Evolutionary conservation across 306 rosid species (phyloP).

Genomic region (Spatholobus suberectus): DNA sequence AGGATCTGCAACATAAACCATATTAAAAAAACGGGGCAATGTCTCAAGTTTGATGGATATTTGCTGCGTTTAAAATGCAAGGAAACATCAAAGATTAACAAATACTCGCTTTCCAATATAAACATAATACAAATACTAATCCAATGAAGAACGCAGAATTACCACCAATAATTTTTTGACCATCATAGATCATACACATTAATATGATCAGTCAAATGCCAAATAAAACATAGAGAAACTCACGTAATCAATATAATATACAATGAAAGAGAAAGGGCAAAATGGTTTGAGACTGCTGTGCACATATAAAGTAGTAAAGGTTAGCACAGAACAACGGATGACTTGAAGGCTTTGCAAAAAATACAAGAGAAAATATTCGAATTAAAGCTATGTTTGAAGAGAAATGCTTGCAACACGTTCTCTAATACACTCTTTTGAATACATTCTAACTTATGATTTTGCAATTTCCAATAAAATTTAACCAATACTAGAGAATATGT

Average conservation of each 20-base stretch:
- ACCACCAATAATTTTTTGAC: neutral
- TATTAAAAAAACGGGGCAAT: neutral
- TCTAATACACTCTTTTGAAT: neutral
- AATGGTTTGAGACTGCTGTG: neutral
- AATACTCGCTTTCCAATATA: neutral
- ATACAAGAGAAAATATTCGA: neutral
- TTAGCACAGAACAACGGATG: neutral
- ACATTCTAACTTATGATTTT: neutral
- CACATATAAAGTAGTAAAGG: neutral
- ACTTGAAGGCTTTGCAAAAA: conserved; percentile 12
- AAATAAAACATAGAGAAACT: neutral
- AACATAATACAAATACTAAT: neutral
- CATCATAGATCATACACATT: neutral
- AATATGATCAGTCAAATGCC: neutral
- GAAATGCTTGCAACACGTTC: neutral
- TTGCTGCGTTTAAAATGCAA: neutral
- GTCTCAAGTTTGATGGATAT: conserved; percentile 12
- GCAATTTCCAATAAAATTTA: neutral
- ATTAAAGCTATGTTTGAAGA: neutral
- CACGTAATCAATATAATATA: neutral
- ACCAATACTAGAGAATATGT: neutral
- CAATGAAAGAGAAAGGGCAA: neutral
- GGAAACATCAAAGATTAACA: conserved; percentile 21
- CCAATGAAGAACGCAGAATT: neutral
- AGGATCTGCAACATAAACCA: conserved; percentile 70